A percentile compares a stretch with the other conserved stretches of the same genome.
These are phyloP conservation scores for Lipomyces orientalis DNA, from an alignment of 805 yeast genomes.

Conservation along the genomic window DNA sequence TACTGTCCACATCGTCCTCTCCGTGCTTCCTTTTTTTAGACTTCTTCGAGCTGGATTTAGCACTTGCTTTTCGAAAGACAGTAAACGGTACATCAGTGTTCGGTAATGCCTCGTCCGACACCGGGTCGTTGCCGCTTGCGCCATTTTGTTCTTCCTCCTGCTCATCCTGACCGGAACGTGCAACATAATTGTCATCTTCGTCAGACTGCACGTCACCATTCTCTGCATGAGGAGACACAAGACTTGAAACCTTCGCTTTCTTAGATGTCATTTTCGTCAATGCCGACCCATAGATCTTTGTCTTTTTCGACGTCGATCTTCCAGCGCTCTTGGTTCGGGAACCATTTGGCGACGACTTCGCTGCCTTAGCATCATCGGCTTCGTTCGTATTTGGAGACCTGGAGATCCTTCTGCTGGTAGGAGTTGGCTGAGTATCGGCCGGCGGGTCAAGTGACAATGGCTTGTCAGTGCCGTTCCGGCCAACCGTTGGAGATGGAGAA, in stretches of 20 bases:
- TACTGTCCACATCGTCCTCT: background rate
- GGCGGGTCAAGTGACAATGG: background rate
- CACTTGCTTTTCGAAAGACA: background rate
- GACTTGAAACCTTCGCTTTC: too few species aligned
- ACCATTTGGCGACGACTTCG: background rate
- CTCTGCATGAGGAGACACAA: too few species aligned
- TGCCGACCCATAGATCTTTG: background rate
- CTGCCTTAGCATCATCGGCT: background rate
- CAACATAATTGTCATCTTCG: slow-evolving; percentile 1
- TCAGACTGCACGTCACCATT: background rate
- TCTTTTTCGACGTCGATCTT: background rate
- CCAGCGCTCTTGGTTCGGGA: background rate
- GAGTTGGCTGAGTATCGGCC: background rate
- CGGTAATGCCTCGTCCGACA: background rate
- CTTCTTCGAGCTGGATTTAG: slow-evolving; percentile 8
- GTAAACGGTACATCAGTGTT: slow-evolving; percentile 14
- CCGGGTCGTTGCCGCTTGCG: slow-evolving; percentile 2
- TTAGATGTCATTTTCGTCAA: too few species aligned
- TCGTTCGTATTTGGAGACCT: background rate
- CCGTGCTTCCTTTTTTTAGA: slow-evolving; percentile 4
- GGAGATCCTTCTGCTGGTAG: background rate
- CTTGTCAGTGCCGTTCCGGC: background rate
- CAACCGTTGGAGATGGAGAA: background rate
- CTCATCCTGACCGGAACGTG: slow-evolving; percentile 13
- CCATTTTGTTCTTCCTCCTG: slow-evolving; percentile 16